Evolutionary conservation across 495 filamentous ascomycete species (phyloP).

Genomic region (Barbatosphaeria neglecta): DNA sequence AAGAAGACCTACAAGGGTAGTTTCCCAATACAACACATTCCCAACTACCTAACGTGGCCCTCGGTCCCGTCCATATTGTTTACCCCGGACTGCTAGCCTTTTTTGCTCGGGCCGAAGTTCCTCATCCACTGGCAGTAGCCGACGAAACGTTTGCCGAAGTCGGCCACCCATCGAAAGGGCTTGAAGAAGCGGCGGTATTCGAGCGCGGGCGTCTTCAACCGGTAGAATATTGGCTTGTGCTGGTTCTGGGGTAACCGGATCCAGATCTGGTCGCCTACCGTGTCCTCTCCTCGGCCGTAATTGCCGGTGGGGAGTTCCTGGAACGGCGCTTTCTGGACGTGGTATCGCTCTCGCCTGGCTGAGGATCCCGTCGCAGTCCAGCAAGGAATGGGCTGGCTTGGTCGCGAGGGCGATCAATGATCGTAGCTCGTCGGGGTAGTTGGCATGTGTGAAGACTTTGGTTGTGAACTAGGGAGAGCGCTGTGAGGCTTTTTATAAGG

Average conservation of each 20-base stretch:
- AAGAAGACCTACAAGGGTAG: too few relatives aligned
- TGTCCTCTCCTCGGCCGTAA: slow-evolving; percentile 39
- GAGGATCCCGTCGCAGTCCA: slow-evolving; percentile 51
- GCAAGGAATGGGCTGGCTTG: slow-evolving; percentile 16
- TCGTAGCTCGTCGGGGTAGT: slow-evolving; percentile 34
- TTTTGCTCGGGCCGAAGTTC: too few relatives aligned
- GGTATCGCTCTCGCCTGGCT: slow-evolving; percentile 29
- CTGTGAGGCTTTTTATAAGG: too few relatives aligned
- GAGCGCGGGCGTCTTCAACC: slow-evolving; percentile 36
- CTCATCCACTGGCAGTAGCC: slow-evolving; percentile 41
- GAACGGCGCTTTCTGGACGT: slow-evolving; percentile 45
- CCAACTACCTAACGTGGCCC: too few relatives aligned
- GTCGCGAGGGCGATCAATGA: slow-evolving; percentile 38
- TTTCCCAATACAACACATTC: too few relatives aligned
- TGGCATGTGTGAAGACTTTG: too few relatives aligned
- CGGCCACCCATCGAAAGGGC: slow-evolving; percentile 55
- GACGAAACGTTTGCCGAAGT: slow-evolving; percentile 54
- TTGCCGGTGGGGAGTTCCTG: slow-evolving; percentile 49
- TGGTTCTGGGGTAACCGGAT: slow-evolving; percentile 37
- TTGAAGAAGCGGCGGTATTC: slow-evolving; percentile 48
- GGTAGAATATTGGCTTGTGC: slow-evolving; percentile 46
- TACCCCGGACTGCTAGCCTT: too few relatives aligned
- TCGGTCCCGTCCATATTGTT: too few relatives aligned
- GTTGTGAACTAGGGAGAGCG: too few relatives aligned
- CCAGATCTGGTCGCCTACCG: slow-evolving; percentile 45